Evolutionary conservation across 176 grass and related monocot genomes (phyloP).

Genomic region (Calamus simplicifolius): DNA sequence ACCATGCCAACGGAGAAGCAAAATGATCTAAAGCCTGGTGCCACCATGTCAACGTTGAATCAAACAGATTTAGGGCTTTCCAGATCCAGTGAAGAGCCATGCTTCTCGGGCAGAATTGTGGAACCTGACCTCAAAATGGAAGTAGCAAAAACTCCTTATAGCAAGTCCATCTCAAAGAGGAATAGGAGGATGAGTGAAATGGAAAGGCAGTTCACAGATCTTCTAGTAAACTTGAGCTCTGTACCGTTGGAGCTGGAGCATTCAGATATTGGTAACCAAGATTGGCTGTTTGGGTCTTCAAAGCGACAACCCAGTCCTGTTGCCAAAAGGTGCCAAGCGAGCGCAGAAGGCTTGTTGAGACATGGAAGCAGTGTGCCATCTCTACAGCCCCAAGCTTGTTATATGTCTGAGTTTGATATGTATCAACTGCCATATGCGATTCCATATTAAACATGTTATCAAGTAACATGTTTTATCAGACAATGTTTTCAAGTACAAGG

Average conservation of each 20-base stretch:
- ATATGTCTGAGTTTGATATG: slow-evolving; percentile 1
- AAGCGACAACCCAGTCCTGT: neutral
- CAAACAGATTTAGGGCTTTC: neutral
- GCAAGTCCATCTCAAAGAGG: neutral
- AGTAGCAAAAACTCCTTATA: neutral
- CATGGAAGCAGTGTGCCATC: neutral
- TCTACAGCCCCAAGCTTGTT: slow-evolving; percentile 5
- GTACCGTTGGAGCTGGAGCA: neutral
- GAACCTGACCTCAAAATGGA: neutral
- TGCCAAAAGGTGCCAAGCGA: neutral
- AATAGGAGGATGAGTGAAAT: neutral
- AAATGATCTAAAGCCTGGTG: neutral
- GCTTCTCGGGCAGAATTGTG: neutral
- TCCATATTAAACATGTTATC: neutral
- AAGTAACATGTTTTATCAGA: no score
- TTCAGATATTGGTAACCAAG: neutral
- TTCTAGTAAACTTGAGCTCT: slow-evolving; percentile 6
- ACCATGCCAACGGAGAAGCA: neutral
- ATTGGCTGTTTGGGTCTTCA: neutral
- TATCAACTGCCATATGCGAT: slow-evolving; percentile 16
- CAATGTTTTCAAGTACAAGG: no score
- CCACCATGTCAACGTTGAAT: no score
- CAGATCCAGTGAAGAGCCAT: neutral
- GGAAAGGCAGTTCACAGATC: neutral
- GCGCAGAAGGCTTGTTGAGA: neutral